Conservation (phyloP, 2,329 filamentous ascomycete species). For the Huntiella bhutanensis region DNA sequence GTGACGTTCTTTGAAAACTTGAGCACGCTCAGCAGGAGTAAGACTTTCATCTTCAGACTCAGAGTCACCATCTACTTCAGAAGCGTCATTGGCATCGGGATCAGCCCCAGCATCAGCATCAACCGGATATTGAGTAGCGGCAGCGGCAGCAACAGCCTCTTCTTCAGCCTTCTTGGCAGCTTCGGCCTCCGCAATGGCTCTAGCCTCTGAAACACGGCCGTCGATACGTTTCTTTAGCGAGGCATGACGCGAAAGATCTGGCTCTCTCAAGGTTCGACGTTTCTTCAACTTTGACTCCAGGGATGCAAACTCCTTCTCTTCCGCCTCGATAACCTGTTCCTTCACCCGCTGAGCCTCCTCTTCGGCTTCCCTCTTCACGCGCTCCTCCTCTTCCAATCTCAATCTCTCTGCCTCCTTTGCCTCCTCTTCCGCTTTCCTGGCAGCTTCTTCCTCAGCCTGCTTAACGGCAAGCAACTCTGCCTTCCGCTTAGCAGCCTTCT, state of each 20-base stretch:
- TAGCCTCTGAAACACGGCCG: not conserved
- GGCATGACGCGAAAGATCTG: constrained; percentile 3
- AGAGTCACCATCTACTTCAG: not conserved
- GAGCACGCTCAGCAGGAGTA: not conserved
- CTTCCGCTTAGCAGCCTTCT: constrained; percentile 13
- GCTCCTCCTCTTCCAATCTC: constrained; percentile 5
- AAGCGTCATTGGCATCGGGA: not conserved
- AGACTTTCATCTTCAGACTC: constrained; percentile 4
- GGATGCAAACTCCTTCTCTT: constrained; percentile 6
- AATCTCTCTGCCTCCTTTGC: constrained; percentile 6
- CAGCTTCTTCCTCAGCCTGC: constrained; percentile 17
- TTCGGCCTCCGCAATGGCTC: not conserved
- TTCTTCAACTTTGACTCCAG: constrained; percentile 3
- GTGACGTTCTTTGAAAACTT: constrained; percentile 3
- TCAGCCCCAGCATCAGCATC: not conserved
- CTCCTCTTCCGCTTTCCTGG: constrained; percentile 16
- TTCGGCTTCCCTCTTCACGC: not conserved
- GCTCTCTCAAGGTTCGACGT: not conserved
- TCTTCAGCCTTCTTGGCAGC: not conserved
- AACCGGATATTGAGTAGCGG: not conserved
- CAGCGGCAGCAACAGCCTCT: not conserved
- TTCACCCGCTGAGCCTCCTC: constrained; percentile 3
- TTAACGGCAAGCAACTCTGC: constrained; percentile 17
- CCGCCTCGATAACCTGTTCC: constrained; percentile 1
- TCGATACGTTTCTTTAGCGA: constrained; percentile 4